Base-by-base conservation (phyloP, 169 alveolate species). In the Eimeria falciformis region DNA sequence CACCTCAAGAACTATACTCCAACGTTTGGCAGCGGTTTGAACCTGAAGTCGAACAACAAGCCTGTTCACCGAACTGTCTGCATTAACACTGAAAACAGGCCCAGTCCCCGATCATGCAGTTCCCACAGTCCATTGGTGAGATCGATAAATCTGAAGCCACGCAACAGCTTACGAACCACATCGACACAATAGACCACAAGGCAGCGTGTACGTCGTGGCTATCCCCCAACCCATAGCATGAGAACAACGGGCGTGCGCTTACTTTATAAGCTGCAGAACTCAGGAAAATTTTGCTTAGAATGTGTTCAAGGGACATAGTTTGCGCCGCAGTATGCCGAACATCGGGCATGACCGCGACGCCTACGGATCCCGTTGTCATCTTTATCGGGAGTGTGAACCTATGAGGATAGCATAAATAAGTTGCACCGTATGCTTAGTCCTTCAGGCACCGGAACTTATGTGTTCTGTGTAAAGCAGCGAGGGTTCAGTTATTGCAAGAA, bases 1-100 rank as follows among this genome's bases (percentile, higher is more conserved):
- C n/a, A n/a, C 62, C 47, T 91, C 94, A 7, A 91, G 69, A n/a
- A 71, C 50, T 9, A 47, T 79, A 18, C 85, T 21, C 94, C 94
- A 91, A 17, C 92, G 73, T 23, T 33, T 17, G 55, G 83, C 92
- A 50, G 81, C 90, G 37, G 43, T 56, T 33, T 56, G 75, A 5
- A 79, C 73, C 93, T 88, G 45, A n/a, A 47, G 0, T 3, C 23
- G 75, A 23, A 23, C 65, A 69, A 7, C 21, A 50, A 33, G 53
- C 29, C 2, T 45, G 33, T 21, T 58, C 33, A 12, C 56, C 27
- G 7, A 37, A 21, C 46, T 18, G 46, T 33, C 40, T 33, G 40
- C 68, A 33, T 7, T n/a, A 43, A 23, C 84, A 18, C 25, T 58
- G n/a, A 73, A 73, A 18, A 21, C 21, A 0, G 62, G 43, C 45